phyloP scores from a whole-genome alignment of 441 rosid genomes.

The Brassica hybrid region DNA sequence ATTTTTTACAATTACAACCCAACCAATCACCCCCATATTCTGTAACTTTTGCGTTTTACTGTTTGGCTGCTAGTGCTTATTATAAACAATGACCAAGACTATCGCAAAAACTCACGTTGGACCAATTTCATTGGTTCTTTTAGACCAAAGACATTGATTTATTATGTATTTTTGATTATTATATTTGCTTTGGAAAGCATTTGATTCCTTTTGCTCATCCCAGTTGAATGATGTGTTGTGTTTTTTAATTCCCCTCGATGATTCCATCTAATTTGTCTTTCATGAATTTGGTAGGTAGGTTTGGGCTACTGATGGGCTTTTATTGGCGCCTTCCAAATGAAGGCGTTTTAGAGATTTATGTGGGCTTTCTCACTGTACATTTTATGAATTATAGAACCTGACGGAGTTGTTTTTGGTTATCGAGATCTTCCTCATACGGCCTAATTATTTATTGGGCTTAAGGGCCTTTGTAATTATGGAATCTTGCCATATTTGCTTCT shows the following conservation, averaged over 20 bases:
- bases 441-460: not conserved
- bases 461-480: not conserved
- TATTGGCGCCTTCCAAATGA: not conserved
- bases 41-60: not conserved
- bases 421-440: not conserved
- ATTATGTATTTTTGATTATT: not conserved
- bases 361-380: not conserved
- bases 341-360: not conserved
- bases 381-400: not conserved
- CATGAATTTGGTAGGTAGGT: not conserved
- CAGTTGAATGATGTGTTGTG: not conserved
- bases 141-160: not conserved
- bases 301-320: not conserved
- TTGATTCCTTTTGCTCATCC: not conserved
- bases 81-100: not conserved
- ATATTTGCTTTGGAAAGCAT: not conserved
- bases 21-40: too few species aligned
- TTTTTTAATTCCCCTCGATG: not conserved
- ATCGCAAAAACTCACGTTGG: slow-evolving; percentile 12
- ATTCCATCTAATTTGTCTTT: not conserved
- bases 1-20: too few species aligned
- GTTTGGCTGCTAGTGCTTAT: slow-evolving; percentile 1
- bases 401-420: not conserved
- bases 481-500: not conserved
- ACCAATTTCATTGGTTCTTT: slow-evolving; percentile 23